Conservation (phyloP, 805 yeast species). For the Kluyveromyces wickerhamii region DNA sequence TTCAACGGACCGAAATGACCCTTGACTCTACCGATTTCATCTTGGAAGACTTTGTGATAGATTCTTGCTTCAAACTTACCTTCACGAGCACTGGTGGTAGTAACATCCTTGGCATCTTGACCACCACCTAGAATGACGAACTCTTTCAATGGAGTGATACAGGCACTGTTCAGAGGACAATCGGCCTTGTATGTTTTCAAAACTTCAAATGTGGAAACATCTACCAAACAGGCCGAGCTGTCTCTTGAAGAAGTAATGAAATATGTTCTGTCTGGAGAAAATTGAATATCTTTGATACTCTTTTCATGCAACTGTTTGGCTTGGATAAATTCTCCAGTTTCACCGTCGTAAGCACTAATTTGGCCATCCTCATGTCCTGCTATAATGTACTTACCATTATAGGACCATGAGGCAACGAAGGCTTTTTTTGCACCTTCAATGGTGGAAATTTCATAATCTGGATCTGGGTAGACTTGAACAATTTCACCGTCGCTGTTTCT, state of each 20-base stretch:
- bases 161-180: conserved; percentile 92
- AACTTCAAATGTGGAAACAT: conserved; percentile 64
- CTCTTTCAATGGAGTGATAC: conserved; percentile 88
- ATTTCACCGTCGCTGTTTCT: conserved; percentile 29
- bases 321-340: conserved; percentile 57
- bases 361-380: conserved; percentile 86
- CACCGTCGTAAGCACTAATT: conserved; percentile 70
- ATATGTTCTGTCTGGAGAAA: conserved; percentile 78
- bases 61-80: conserved; percentile 97
- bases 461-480: conserved; percentile 39
- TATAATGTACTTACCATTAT: conserved; percentile 62
- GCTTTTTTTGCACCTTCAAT: conserved; percentile 54
- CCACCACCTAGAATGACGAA: conserved; percentile 96
- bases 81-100: conserved; percentile 88
- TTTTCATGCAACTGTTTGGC: conserved; percentile 64
- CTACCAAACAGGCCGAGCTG: conserved; percentile 69
- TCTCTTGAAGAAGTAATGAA: conserved; percentile 92
- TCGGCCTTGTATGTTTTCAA: conserved; percentile 76
- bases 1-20: conserved; percentile 99
- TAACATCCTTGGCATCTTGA: conserved; percentile 97
- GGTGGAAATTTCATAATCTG: conserved; percentile 53
- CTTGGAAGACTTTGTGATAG: conserved; percentile 89
- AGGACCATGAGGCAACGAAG: conserved; percentile 83
- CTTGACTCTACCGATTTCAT: conserved; percentile 92
- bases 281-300: conserved; percentile 81